phyloP scores from a whole-genome alignment of 208 protist species.

The Leishmania martiniquensis region DNA sequence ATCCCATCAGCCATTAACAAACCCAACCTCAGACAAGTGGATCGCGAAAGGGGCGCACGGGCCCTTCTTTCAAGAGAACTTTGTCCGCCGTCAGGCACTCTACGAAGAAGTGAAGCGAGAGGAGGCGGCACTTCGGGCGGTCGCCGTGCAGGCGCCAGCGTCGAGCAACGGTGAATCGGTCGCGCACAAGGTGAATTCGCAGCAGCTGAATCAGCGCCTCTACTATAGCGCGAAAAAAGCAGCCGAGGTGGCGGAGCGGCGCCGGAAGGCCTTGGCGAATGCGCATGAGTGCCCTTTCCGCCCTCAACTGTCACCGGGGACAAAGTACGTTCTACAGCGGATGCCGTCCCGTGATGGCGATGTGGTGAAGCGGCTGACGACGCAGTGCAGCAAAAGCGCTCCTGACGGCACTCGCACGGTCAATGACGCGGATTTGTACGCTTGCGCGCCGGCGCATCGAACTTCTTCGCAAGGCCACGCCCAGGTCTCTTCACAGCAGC shows the following conservation, averaged over 20 bases:
- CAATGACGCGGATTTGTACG: conserved; percentile 4
- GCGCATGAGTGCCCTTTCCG: conserved; percentile 63
- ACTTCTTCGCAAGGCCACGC: not conserved
- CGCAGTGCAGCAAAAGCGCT: not conserved
- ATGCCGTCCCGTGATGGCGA: conserved; percentile 50
- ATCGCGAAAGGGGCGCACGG: conserved; percentile 75
- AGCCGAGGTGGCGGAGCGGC: conserved; percentile 40
- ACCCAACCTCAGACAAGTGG: conserved; percentile 64
- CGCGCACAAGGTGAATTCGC: not conserved
- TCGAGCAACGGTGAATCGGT: not conserved
- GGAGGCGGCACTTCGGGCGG: conserved; percentile 31
- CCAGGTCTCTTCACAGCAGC: not conserved
- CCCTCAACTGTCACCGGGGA: conserved; percentile 67
- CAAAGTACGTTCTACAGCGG: conserved; percentile 48
- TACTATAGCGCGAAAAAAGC: conserved; percentile 49
- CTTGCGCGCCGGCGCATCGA: not conserved
- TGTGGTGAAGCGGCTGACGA: conserved; percentile 70
- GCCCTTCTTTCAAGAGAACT: conserved; percentile 69
- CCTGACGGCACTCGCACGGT: not conserved
- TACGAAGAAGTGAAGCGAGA: conserved; percentile 69
- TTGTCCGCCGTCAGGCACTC: conserved; percentile 69
- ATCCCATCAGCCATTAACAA: conserved; percentile 49
- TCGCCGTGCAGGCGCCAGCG: not conserved
- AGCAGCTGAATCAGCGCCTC: conserved; percentile 52
- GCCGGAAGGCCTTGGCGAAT: conserved; percentile 16